These are phyloP conservation scores for Oryza glaberrima DNA, from an alignment of 176 grass and related monocot species.

Conservation along the genomic window DNA sequence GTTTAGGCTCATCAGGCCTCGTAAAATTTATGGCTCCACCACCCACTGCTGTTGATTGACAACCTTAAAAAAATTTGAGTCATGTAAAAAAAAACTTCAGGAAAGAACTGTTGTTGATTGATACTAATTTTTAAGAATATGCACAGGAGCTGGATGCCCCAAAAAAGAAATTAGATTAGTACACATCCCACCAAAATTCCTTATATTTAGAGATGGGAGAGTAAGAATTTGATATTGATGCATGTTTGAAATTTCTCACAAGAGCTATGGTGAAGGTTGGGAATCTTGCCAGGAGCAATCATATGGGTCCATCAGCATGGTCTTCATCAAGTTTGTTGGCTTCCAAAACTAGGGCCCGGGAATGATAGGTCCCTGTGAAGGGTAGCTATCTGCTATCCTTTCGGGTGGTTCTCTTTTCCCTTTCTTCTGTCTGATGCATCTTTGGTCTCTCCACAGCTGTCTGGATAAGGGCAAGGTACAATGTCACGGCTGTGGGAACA, in stretches of 20 bases:
- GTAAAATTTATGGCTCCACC: neutral
- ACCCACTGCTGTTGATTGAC: neutral
- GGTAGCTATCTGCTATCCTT: conserved; percentile 47
- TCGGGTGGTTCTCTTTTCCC: conserved; percentile 40
- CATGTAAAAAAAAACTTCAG: too few species aligned
- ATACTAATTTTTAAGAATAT: neutral
- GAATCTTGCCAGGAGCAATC: conserved; percentile 28
- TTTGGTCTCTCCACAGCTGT: conserved; percentile 41
- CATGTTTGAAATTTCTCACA: neutral
- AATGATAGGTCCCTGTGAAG: conserved; percentile 34
- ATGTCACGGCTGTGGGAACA: conserved; percentile 40
- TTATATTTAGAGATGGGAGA: too few species aligned
- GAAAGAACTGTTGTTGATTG: neutral
- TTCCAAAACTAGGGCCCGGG: conserved; percentile 25
- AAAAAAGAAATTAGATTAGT: neutral
- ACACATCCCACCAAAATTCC: too few species aligned
- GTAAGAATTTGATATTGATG: neutral
- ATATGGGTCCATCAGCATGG: conserved; percentile 32
- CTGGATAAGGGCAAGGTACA: conserved; percentile 47
- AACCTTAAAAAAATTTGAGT: too few species aligned
- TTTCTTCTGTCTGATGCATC: conserved; percentile 32
- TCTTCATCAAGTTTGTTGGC: conserved; percentile 48
- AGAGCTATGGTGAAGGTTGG: neutral
- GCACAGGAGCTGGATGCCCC: neutral
- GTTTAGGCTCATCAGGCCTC: neutral